Conservation (phyloP, 2,329 filamentous ascomycete genomes). For the Onygenales sp. region DNA sequence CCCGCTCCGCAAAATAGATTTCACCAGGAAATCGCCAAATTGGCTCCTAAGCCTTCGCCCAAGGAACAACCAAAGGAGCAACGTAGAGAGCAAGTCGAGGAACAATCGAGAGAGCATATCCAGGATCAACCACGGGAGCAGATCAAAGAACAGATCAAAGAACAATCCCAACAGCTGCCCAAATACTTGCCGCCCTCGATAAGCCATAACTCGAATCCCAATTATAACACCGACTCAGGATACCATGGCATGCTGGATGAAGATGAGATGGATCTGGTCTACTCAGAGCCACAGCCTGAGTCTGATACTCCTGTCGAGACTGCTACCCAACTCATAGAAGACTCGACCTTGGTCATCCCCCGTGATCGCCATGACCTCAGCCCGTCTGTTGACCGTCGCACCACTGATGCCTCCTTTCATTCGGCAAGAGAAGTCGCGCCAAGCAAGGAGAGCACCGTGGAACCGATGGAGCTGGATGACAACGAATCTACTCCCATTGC, state of each 20-base stretch:
- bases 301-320: constrained; percentile 15
- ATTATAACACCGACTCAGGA: constrained; percentile 37
- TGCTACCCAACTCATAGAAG: constrained; percentile 25
- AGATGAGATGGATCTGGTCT: constrained; percentile 25
- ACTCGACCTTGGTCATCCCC: constrained; percentile 14
- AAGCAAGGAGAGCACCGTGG: constrained; percentile 25
- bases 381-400: constrained; percentile 25
- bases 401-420: constrained; percentile 37
- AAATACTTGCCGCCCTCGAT: constrained; percentile 18
- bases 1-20: constrained; percentile 25
- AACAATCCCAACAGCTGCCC: constrained; percentile 9
- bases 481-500: constrained; percentile 7
- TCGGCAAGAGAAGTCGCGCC: constrained; percentile 33
- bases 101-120: too few species aligned
- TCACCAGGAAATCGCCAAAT: constrained; percentile 27
- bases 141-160: background rate
- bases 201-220: constrained; percentile 29
- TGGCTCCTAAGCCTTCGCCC: constrained; percentile 13
- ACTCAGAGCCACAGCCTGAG: constrained; percentile 5
- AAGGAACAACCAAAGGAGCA: constrained; percentile 6
- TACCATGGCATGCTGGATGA: constrained; percentile 38
- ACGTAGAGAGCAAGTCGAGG: too few species aligned
- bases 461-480: constrained; percentile 27
- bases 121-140: too few species aligned
- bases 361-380: constrained; percentile 13